These are phyloP conservation scores for Pyricularia sp. DNA, from an alignment of 2,329 filamentous ascomycete species.

Conservation along the genomic window DNA sequence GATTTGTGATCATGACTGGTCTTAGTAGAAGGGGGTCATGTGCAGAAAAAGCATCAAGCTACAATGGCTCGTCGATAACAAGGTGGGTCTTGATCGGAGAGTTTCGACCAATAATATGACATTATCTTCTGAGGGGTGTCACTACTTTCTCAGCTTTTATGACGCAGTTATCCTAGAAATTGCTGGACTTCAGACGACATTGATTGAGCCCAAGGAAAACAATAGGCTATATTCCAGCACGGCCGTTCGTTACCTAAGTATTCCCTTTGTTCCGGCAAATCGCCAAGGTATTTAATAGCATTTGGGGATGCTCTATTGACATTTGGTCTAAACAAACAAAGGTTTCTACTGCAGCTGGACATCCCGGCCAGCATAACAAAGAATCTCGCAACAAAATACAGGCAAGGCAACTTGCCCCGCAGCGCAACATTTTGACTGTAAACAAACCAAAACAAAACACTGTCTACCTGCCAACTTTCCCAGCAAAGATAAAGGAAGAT, in stretches of 20 bases:
- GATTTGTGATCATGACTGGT: neutral
- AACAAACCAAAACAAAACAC: neutral
- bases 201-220: neutral
- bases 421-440: neutral
- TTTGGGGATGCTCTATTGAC: neutral
- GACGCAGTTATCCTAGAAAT: neutral
- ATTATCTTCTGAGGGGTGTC: neutral
- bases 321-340: neutral
- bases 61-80: neutral
- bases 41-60: neutral
- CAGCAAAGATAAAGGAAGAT: conserved; percentile 15
- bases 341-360: neutral
- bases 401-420: neutral
- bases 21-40: neutral
- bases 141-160: conserved; percentile 1
- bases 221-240: neutral
- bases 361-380: neutral
- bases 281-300: neutral
- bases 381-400: neutral
- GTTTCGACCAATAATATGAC: neutral
- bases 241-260: neutral
- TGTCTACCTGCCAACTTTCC: neutral
- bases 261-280: neutral
- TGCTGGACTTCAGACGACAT: neutral
- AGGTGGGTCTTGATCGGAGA: neutral